Conservation (phyloP, 331 rosid genomes). For the Arachis monticola region DNA sequence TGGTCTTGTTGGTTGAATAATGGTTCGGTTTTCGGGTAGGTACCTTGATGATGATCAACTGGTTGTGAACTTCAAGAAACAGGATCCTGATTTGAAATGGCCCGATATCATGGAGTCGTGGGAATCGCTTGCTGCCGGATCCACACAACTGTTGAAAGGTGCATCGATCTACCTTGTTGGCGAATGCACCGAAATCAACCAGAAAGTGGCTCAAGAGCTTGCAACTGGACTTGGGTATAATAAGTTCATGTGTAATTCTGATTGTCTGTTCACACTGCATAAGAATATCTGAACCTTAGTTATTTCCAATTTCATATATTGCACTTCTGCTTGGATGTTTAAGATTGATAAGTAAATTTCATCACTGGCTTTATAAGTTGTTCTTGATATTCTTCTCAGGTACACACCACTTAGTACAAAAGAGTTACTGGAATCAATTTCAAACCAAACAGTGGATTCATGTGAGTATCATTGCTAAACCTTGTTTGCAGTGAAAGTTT, state of each 20-base stretch:
- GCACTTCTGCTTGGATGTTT: slow-evolving; percentile 5
- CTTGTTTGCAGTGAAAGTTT: slow-evolving; percentile 15
- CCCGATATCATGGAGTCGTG: slow-evolving; percentile 87
- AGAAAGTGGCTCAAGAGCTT: slow-evolving; percentile 82
- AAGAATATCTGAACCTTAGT: slow-evolving; percentile 7
- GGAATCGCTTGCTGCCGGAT: slow-evolving; percentile 84
- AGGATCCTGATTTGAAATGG: slow-evolving; percentile 89
- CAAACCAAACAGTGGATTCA: slow-evolving; percentile 78
- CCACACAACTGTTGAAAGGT: slow-evolving; percentile 78
- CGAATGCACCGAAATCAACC: slow-evolving; percentile 79
- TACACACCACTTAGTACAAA: slow-evolving; percentile 78
- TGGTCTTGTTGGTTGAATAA: slow-evolving; percentile 26
- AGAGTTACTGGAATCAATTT: slow-evolving; percentile 77
- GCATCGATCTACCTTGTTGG: slow-evolving; percentile 84
- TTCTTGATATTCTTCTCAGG: slow-evolving; percentile 58
- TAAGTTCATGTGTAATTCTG: slow-evolving; percentile 22
- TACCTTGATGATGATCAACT: slow-evolving; percentile 86
- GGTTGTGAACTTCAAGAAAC: slow-evolving; percentile 86
- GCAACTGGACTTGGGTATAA: slow-evolving; percentile 89
- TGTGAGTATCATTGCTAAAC: slow-evolving; percentile 57
- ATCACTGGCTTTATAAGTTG: slow-evolving; percentile 9
- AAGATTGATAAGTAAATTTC: slow-evolving; percentile 14
- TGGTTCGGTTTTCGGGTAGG: slow-evolving; percentile 56
- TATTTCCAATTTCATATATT: slow-evolving; percentile 15
- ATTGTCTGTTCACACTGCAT: neutral